Evolutionary conservation across 371 early-diverging fungal species (phyloP).

Genomic region (Mortierella sp.): DNA sequence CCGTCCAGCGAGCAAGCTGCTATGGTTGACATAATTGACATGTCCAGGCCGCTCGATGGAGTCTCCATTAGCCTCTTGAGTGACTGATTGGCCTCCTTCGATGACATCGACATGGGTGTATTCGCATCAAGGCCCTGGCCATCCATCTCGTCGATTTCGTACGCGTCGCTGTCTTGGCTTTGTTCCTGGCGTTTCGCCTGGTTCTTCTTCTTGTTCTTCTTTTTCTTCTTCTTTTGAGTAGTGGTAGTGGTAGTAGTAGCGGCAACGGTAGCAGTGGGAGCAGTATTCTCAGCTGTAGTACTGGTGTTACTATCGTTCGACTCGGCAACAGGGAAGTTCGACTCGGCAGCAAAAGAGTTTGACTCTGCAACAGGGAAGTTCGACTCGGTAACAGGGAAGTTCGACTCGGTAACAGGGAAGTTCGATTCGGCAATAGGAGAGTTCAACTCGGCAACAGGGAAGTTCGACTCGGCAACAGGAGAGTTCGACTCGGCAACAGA

Average conservation of each 20-base stretch:
- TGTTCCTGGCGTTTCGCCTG: background rate
- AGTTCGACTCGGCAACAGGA: no score
- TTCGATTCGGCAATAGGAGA: no score
- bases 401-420: no score
- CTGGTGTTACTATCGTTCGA: background rate
- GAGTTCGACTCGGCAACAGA: background rate
- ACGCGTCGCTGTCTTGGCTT: background rate
- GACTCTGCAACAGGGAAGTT: no score
- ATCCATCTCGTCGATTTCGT: background rate
- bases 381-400: no score
- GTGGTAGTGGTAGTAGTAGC: background rate
- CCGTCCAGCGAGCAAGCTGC: conserved; percentile 7
- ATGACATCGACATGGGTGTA: background rate
- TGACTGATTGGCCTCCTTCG: background rate
- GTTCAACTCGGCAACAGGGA: no score
- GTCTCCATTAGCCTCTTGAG: background rate
- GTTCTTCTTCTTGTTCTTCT: conserved; percentile 10
- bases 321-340: background rate
- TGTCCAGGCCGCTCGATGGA: background rate
- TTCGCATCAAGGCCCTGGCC: background rate
- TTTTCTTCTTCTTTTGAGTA: background rate
- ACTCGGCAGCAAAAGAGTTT: no score
- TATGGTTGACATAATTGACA: background rate
- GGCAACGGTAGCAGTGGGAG: background rate
- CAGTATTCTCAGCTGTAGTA: background rate